Base-by-base conservation (phyloP, 116 monocot genomes). In the Cymodocea nodosa region DNA sequence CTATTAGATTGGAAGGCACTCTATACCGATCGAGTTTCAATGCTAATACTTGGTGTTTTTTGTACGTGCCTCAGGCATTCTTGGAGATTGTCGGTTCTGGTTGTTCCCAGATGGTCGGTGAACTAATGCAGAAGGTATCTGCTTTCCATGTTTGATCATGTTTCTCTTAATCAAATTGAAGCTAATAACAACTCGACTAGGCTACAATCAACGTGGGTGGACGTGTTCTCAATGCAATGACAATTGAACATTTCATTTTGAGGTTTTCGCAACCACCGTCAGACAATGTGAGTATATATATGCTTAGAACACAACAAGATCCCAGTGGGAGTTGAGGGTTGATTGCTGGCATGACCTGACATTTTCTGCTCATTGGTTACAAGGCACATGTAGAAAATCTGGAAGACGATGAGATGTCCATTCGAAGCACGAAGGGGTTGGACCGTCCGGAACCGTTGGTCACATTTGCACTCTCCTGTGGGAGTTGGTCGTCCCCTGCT, bases 401-500 rank as follows among this genome's bases (percentile, higher is more conserved):
- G n/a, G 79, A 81, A 56, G 62, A 54, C 6, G 79, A 83, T 60
- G 74, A 76, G 24, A 73, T 83, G 56, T 73, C 73, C 15, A 51
- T 50, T 44, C 63, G 79, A 70, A 77, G 79, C 5, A 23, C 69
- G 15, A 73, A 83, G 40, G 87, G 85, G 6, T 63, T 92, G 71
- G 92, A 92, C 23, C 85, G 83, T 77, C 78, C 80, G n/a, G 92
- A 88, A 61, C 92, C 92, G 14, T 66, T 83, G 36, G 88, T 85
- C 34, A 85, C 92, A 59, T 92, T 92, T 65, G 88, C 92, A 15
- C 83, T 92, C 14, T 87, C 88, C 18, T 92, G 85, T 63, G 92
- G 92, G 37, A 92, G 83, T 64, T 92, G 85, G 87, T 92, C 92
- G 10, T 92, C 92, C 17, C 92, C 85, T 39, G 82, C 85, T 30